A percentile compares a stretch with the other conserved stretches of the same genome.
These are phyloP conservation scores for Schizothecium vesticola DNA, from an alignment of 495 filamentous ascomycete species.

Conservation along the genomic window DNA sequence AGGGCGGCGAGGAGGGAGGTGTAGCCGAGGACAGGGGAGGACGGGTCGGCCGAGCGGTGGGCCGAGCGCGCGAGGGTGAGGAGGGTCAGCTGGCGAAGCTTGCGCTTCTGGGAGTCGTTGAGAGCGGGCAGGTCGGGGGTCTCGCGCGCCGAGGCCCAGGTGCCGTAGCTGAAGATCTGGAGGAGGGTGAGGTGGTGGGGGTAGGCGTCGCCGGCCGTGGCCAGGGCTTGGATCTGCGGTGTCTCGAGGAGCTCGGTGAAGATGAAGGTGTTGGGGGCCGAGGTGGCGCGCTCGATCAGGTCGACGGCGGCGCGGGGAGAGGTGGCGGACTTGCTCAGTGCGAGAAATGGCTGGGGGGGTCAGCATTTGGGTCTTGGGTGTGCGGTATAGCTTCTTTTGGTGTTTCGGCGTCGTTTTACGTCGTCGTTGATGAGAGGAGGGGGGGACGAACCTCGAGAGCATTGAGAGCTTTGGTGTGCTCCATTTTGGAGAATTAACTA, in stretches of 20 bases:
- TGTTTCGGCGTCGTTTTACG: not conserved
- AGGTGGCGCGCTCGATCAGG: constrained; percentile 81
- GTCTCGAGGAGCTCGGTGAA: constrained; percentile 88
- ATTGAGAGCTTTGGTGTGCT: constrained; percentile 79
- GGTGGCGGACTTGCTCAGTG: constrained; percentile 77
- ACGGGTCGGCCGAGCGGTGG: constrained; percentile 19
- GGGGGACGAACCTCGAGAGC: constrained; percentile 54
- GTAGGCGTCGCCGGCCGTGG: constrained; percentile 37
- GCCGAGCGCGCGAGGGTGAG: constrained; percentile 63
- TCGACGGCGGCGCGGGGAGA: constrained; percentile 81
- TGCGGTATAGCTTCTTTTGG: not conserved
- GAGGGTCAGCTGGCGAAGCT: constrained; percentile 88
- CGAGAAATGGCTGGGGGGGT: constrained; percentile 66
- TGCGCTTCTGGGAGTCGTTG: constrained; percentile 65
- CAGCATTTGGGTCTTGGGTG: constrained; percentile 2
- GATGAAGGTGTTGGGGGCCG: constrained; percentile 81
- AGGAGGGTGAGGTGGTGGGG: constrained; percentile 62
- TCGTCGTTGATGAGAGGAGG: not conserved
- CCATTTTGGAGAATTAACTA: constrained; percentile 50
- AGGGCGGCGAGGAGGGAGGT: constrained; percentile 58
- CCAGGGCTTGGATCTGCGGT: constrained; percentile 72
- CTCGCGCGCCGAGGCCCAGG: constrained; percentile 63
- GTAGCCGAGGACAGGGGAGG: constrained; percentile 58
- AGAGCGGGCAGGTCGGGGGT: constrained; percentile 58
- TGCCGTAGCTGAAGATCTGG: constrained; percentile 90